phyloP scores from a whole-genome alignment of 345 rosid genomes.

The Camelina hispida region DNA sequence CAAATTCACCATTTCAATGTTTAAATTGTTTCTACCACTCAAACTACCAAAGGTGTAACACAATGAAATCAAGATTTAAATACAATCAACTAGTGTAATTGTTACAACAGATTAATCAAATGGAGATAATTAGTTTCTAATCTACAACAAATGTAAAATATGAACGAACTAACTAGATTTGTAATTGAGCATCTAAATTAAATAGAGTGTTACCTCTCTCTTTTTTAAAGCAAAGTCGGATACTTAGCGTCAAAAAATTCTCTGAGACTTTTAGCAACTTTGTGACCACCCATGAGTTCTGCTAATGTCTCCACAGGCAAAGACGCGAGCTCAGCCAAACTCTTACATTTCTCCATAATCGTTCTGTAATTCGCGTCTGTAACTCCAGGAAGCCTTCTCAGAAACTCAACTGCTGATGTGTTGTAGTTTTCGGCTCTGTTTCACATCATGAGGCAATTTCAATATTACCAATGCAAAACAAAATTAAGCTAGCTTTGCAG shows the following conservation, averaged over 20 bases:
- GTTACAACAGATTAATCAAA: slow-evolving; percentile 24
- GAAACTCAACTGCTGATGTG: slow-evolving; percentile 90
- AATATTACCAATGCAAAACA: neutral
- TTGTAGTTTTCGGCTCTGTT: slow-evolving; percentile 94
- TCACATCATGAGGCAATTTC: slow-evolving; percentile 12
- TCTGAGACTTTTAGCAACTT: slow-evolving; percentile 78
- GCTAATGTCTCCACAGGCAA: slow-evolving; percentile 70
- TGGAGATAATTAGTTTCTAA: neutral
- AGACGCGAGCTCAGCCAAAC: slow-evolving; percentile 79
- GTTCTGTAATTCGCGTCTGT: slow-evolving; percentile 83
- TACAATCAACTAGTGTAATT: slow-evolving; percentile 9
- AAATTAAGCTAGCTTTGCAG: neutral
- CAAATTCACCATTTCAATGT: neutral
- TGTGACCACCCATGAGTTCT: slow-evolving; percentile 87
- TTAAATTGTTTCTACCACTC: neutral
- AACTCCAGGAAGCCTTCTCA: slow-evolving; percentile 92
- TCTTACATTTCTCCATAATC: slow-evolving; percentile 88
- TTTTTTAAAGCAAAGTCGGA: slow-evolving; percentile 69
- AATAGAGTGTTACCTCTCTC: slow-evolving; percentile 5
- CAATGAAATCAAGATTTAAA: neutral
- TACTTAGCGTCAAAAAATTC: slow-evolving; percentile 95
- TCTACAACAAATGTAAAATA: slow-evolving; percentile 29
- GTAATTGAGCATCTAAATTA: slow-evolving; percentile 12
- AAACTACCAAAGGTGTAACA: neutral
- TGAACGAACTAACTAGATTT: slow-evolving; percentile 15